Evolutionary conservation across 1,284 basidiomycete species (phyloP).

Genomic region (Fomitopsis schrenkii): DNA sequence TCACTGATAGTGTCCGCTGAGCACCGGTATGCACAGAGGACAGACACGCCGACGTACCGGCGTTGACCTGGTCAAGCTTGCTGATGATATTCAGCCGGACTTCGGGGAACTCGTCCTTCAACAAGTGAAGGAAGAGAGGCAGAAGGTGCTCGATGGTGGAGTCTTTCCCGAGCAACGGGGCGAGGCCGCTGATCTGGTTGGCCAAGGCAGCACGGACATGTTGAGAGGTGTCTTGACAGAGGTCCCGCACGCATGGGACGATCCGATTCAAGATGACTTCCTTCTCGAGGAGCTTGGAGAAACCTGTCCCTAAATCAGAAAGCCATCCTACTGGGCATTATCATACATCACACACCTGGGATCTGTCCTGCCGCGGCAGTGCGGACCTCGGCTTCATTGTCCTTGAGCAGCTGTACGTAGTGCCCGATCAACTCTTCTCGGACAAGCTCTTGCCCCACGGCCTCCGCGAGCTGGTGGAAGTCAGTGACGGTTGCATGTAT

Average conservation of each 20-base stretch:
- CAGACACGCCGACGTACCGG: conserved; percentile 51
- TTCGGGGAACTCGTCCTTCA: conserved; percentile 99
- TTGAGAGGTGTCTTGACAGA: conserved; percentile 92
- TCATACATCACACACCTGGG: conserved; percentile 60
- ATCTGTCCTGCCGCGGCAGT: conserved; percentile 96
- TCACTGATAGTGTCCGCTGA: conserved; percentile 52
- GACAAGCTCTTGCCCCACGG: conserved; percentile 88
- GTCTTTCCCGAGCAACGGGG: conserved; percentile 92
- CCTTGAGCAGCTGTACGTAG: conserved; percentile 93
- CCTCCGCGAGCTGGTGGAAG: conserved; percentile 73
- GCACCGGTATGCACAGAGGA: conserved; percentile 2
- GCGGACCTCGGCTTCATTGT: conserved; percentile 98
- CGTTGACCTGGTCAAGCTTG: conserved; percentile 96
- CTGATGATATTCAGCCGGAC: conserved; percentile 98
- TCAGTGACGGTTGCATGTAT: conserved; percentile 3
- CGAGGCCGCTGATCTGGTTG: conserved; percentile 96
- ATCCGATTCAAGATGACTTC: conserved; percentile 93
- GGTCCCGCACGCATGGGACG: conserved; percentile 94
- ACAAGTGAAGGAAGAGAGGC: conserved; percentile 91
- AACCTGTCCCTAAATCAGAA: conserved; percentile 55
- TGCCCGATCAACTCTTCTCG: conserved; percentile 93
- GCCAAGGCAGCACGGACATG: conserved; percentile 97
- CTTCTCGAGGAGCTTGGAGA: conserved; percentile 91
- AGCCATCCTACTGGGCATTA: not conserved
- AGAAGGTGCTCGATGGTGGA: conserved; percentile 96